Evolutionary conservation across 2,329 filamentous ascomycete genomes (phyloP).

Genomic region (Stemphylium vesicarium): DNA sequence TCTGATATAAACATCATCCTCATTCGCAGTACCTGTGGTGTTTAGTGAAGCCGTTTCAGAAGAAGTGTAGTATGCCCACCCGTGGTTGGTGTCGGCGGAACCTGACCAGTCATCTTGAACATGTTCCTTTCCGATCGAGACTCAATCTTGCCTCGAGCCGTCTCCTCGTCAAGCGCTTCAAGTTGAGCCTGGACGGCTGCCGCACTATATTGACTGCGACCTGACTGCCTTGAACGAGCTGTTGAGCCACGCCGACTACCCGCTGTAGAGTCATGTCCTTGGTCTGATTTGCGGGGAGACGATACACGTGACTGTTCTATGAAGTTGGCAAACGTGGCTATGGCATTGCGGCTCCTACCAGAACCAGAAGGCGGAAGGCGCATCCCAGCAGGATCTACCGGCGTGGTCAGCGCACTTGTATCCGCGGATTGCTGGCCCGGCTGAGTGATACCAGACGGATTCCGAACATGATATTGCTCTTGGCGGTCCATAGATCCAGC

Average conservation of each 20-base stretch:
- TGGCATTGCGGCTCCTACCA: slow-evolving; percentile 23
- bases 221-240: slow-evolving; percentile 32
- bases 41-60: not conserved
- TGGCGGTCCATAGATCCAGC: slow-evolving; percentile 21
- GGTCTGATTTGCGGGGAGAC: slow-evolving; percentile 32
- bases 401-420: slow-evolving; percentile 20
- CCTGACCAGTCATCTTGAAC: slow-evolving; percentile 43
- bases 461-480: slow-evolving; percentile 9
- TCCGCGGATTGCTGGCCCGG: slow-evolving; percentile 7
- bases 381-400: slow-evolving; percentile 14
- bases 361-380: slow-evolving; percentile 24
- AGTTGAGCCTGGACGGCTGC: slow-evolving; percentile 19
- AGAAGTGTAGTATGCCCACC: slow-evolving; percentile 16
- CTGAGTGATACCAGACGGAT: slow-evolving; percentile 13
- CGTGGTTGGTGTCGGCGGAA: slow-evolving; percentile 29
- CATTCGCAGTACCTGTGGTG: slow-evolving; percentile 8
- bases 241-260: slow-evolving; percentile 27
- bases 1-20: slow-evolving; percentile 22
- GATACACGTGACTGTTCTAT: slow-evolving; percentile 28
- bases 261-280: slow-evolving; percentile 11
- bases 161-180: slow-evolving; percentile 38
- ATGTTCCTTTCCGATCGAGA: slow-evolving; percentile 45
- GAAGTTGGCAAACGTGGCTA: slow-evolving; percentile 32
- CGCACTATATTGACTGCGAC: slow-evolving; percentile 25
- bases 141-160: slow-evolving; percentile 51